These are phyloP conservation scores for Spinacia oleracea DNA, from an alignment of 179 eudicot species.

Conservation along the genomic window DNA sequence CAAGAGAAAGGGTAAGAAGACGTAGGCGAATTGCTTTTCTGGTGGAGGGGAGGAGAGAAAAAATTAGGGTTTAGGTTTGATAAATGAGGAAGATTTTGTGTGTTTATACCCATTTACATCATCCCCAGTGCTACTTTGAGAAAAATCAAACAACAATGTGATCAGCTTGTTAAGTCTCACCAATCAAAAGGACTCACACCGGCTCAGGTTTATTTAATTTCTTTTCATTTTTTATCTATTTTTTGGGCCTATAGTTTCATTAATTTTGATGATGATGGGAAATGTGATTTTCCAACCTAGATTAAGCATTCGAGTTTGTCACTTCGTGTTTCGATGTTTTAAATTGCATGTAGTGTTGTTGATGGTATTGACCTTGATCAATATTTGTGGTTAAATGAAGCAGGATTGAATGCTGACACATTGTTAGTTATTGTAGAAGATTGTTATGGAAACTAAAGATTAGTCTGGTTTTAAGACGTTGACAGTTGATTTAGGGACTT, in stretches of 20 bases:
- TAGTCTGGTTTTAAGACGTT: not conserved
- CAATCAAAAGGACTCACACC: conserved; percentile 54
- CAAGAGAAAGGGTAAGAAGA: conserved; percentile 27
- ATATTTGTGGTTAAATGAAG: not conserved
- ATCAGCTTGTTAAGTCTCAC: conserved; percentile 67
- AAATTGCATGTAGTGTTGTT: not conserved
- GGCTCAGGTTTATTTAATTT: conserved; percentile 49
- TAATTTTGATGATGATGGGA: not conserved
- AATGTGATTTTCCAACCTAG: not conserved
- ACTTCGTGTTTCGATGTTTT: not conserved
- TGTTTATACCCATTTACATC: conserved; percentile 67
- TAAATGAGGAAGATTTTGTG: conserved; percentile 41
- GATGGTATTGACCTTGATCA: not conserved
- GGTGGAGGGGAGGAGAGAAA: not conserved
- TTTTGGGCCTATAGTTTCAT: no score
- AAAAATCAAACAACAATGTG: conserved; percentile 69
- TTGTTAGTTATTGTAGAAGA: not conserved
- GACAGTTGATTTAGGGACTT: not conserved
- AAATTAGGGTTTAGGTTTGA: not conserved
- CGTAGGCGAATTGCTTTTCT: not conserved
- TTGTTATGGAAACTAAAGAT: not conserved
- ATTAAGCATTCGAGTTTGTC: not conserved
- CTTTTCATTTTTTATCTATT: not conserved
- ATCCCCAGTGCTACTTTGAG: conserved; percentile 66
- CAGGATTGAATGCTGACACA: not conserved